Evolutionary conservation across 2,329 filamentous ascomycete genomes (phyloP).

Genomic region (Akanthomyces uredinophilus): DNA sequence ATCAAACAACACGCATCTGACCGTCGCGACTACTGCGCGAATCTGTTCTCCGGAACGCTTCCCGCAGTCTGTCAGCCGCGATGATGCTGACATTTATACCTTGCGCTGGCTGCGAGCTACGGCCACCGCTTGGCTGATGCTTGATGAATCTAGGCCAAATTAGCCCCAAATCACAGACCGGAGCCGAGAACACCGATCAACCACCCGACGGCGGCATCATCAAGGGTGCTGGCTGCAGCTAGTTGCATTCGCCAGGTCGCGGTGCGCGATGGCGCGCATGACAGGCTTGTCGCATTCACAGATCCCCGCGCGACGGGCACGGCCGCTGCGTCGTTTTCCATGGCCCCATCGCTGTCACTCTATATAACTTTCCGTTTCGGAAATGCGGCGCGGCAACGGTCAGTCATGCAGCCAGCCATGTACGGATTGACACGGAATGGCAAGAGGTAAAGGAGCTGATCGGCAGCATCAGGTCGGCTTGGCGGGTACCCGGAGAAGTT

Average conservation of each 20-base stretch:
- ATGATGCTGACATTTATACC: constrained; percentile 10
- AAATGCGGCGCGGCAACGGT: neutral
- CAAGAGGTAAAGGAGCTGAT: neutral
- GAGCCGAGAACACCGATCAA: neutral
- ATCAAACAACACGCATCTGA: neutral
- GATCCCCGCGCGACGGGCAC: neutral
- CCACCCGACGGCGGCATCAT: neutral
- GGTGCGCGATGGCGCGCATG: too few species aligned
- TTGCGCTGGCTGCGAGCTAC: neutral
- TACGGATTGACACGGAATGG: neutral
- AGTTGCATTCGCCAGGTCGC: neutral
- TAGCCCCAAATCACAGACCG: neutral
- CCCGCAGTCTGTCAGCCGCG: neutral
- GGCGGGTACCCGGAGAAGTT: neutral
- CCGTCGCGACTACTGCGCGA: neutral
- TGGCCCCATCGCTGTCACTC: too few species aligned
- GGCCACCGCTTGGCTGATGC: neutral
- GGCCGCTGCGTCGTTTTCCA: neutral
- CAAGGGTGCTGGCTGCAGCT: neutral
- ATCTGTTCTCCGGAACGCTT: neutral
- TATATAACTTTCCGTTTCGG: neutral
- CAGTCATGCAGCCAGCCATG: neutral
- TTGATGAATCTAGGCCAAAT: neutral
- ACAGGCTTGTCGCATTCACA: neutral
- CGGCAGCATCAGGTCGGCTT: neutral